Percentiles rank a stretch among this genome's conserved stretches.
These are phyloP conservation scores for Amylocystis lapponica DNA, from an alignment of 768 basidiomycete species.

Conservation along the genomic window DNA sequence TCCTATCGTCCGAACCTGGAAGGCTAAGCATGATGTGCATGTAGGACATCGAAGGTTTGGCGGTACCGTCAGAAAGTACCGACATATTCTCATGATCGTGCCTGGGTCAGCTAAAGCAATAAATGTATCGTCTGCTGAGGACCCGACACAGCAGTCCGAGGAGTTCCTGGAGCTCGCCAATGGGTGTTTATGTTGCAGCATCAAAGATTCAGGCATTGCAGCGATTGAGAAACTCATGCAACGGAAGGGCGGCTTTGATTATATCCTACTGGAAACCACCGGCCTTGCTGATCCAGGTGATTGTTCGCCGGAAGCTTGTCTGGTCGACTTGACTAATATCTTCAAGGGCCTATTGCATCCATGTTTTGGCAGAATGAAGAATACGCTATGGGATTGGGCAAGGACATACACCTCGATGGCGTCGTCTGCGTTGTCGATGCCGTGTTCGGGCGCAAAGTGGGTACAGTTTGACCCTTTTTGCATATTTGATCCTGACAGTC, in stretches of 20 bases:
- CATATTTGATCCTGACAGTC: neutral
- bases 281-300: slow-evolving; percentile 92
- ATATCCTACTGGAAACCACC: slow-evolving; percentile 93
- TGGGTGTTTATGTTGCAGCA: slow-evolving; percentile 97
- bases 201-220: slow-evolving; percentile 89
- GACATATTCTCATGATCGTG: neutral
- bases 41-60: slow-evolving; percentile 76
- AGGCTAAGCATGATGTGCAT: slow-evolving; percentile 11
- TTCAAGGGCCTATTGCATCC: slow-evolving; percentile 75
- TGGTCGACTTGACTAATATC: neutral
- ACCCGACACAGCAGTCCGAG: slow-evolving; percentile 61
- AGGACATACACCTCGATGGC: slow-evolving; percentile 75
- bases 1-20: slow-evolving; percentile 7
- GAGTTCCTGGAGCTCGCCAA: slow-evolving; percentile 92
- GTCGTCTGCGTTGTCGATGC: slow-evolving; percentile 93
- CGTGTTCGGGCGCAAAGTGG: slow-evolving; percentile 63
- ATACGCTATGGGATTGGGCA: slow-evolving; percentile 59
- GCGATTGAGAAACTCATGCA: slow-evolving; percentile 92
- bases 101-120: slow-evolving; percentile 72
- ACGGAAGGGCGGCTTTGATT: slow-evolving; percentile 84
- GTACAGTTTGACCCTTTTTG: neutral
- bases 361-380: slow-evolving; percentile 89
- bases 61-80: neutral
- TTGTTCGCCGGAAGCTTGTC: neutral
- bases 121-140: slow-evolving; percentile 65